These are phyloP conservation scores for Paramecium caudatum DNA, from an alignment of 73 alveolate genomes.

Conservation along the genomic window DNA sequence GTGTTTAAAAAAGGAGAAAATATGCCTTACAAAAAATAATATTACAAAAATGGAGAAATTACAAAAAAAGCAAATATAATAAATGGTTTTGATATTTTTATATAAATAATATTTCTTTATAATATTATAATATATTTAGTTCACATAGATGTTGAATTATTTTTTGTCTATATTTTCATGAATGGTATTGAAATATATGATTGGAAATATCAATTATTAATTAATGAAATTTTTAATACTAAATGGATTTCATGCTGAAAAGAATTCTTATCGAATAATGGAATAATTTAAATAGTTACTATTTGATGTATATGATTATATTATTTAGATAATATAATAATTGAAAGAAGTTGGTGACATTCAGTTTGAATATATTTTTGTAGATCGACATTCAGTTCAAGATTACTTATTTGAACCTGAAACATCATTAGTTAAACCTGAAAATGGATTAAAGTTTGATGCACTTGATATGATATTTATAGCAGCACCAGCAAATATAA, in stretches of 20 bases:
- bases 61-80: too few species aligned
- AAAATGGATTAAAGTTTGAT: constrained; percentile 71
- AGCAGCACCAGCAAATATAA: constrained; percentile 66
- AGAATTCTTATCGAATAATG: background rate
- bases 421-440: constrained; percentile 63
- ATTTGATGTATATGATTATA: background rate
- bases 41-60: too few species aligned
- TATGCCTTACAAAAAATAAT: too few species aligned
- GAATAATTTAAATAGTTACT: constrained; percentile 43
- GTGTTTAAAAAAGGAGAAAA: too few species aligned
- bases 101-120: too few species aligned
- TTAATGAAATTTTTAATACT: constrained; percentile 58
- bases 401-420: constrained; percentile 75
- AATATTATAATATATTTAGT: too few species aligned
- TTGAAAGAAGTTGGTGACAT: constrained; percentile 69
- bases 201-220: too few species aligned
- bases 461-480: constrained; percentile 72
- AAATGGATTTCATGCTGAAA: constrained; percentile 5
- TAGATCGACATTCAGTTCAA: constrained; percentile 67
- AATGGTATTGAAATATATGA: background rate
- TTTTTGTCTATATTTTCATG: background rate
- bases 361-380: constrained; percentile 59
- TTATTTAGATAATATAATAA: constrained; percentile 42
- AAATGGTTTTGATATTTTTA: too few species aligned
- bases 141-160: too few species aligned